A percentile compares a stretch with the other conserved stretches of the same genome.
These are phyloP conservation scores for Cladosporium oxysporum DNA, from an alignment of 2,329 filamentous ascomycete species.

Conservation along the genomic window DNA sequence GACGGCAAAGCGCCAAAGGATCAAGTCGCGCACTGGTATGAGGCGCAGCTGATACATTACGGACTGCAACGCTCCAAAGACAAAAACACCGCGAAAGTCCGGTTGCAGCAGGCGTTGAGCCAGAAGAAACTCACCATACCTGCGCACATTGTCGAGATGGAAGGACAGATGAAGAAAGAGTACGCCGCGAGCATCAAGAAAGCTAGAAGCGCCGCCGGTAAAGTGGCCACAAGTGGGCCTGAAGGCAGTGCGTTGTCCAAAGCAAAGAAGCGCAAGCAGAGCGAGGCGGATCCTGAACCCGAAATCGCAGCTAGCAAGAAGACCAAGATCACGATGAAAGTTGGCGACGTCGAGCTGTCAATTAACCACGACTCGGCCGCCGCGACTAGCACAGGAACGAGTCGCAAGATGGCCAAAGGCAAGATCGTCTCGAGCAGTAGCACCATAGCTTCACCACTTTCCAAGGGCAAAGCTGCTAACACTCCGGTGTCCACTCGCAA, in stretches of 20 bases:
- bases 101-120: constrained; percentile 59
- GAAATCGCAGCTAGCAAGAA: constrained; percentile 24
- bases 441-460: background rate
- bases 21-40: constrained; percentile 61
- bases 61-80: constrained; percentile 58
- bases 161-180: constrained; percentile 59
- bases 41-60: constrained; percentile 65
- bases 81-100: constrained; percentile 60
- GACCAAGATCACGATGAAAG: constrained; percentile 31
- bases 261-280: constrained; percentile 28
- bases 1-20: constrained; percentile 43
- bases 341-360: constrained; percentile 29
- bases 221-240: background rate
- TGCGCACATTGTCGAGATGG: constrained; percentile 49
- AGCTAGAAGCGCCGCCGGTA: constrained; percentile 38
- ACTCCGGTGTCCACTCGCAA: constrained; percentile 10
- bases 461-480: constrained; percentile 22
- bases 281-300: constrained; percentile 20
- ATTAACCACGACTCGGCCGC: constrained; percentile 28
- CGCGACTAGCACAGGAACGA: background rate
- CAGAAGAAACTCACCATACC: constrained; percentile 53
- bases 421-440: constrained; percentile 4
- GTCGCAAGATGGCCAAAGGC: constrained; percentile 21
- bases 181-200: constrained; percentile 56
- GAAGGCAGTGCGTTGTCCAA: background rate